These are phyloP conservation scores for Phtheirospermum japonicum DNA, from an alignment of 257 asterid species.

Conservation along the genomic window DNA sequence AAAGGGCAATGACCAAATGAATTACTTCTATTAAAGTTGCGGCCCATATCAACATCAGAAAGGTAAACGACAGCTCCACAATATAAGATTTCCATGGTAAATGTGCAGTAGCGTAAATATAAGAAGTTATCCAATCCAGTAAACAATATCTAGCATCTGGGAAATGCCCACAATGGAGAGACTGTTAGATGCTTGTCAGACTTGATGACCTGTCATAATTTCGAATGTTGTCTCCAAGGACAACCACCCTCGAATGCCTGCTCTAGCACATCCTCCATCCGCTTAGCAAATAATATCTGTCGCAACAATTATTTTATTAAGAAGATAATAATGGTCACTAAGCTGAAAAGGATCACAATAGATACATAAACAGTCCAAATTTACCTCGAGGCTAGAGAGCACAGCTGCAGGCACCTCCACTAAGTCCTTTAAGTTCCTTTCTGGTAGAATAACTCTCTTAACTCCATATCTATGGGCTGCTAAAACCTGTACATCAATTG, in stretches of 20 bases:
- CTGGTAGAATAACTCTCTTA: slow-evolving; percentile 93
- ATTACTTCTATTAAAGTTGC: neutral
- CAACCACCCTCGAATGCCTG: slow-evolving; percentile 98
- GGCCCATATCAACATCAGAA: neutral
- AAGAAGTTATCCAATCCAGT: neutral
- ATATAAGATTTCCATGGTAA: neutral
- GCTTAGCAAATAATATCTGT: slow-evolving; percentile 79
- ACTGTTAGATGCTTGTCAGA: slow-evolving; percentile 3
- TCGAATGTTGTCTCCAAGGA: slow-evolving; percentile 79
- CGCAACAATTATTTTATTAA: slow-evolving; percentile 14
- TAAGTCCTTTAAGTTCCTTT: slow-evolving; percentile 90
- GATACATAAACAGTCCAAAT: neutral
- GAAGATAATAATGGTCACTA: neutral
- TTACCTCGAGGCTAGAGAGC: slow-evolving; percentile 84
- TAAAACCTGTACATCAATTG: slow-evolving; percentile 60
- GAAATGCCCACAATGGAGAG: neutral
- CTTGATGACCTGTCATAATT: slow-evolving; percentile 49
- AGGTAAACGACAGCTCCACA: neutral
- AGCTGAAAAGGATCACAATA: slow-evolving; percentile 16
- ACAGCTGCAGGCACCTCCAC: slow-evolving; percentile 93
- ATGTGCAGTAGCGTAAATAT: neutral
- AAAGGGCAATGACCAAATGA: neutral
- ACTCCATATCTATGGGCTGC: slow-evolving; percentile 96
- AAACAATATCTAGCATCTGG: neutral
- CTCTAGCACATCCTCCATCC: slow-evolving; percentile 96